These are phyloP conservation scores for Mortierella sp. DNA, from an alignment of 371 early-diverging fungal genomes.

Conservation along the genomic window DNA sequence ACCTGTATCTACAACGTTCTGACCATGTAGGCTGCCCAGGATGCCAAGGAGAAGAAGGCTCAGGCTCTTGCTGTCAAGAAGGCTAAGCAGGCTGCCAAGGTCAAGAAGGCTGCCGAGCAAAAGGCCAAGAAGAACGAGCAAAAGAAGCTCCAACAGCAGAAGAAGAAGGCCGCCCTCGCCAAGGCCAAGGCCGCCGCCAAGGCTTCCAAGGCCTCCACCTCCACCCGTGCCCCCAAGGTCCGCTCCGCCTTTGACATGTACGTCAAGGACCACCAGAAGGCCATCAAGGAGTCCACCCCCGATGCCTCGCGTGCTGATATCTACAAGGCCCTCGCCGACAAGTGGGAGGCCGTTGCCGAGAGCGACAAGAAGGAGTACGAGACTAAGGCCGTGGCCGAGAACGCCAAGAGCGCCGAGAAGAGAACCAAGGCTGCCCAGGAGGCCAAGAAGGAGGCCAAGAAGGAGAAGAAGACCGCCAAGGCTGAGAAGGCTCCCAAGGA, in stretches of 20 bases:
- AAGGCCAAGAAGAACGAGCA: slow-evolving; percentile 38
- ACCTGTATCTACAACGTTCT: no score
- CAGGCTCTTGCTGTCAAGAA: slow-evolving; percentile 30
- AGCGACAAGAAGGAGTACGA: slow-evolving; percentile 31
- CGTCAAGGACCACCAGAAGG: slow-evolving; percentile 48
- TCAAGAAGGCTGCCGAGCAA: slow-evolving; percentile 35
- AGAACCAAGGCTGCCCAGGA: slow-evolving; percentile 22
- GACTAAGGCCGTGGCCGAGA: slow-evolving; percentile 38
- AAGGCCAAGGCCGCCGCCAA: slow-evolving; percentile 36
- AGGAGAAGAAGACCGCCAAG: slow-evolving; percentile 28
- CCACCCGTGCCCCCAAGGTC: slow-evolving; percentile 28
- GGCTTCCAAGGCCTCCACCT: slow-evolving; percentile 8
- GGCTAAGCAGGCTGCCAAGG: slow-evolving; percentile 42
- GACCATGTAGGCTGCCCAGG: slow-evolving; percentile 16
- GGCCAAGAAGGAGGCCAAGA: slow-evolving; percentile 35
- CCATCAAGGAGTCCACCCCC: slow-evolving; percentile 36
- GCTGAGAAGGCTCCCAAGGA: slow-evolving; percentile 22
- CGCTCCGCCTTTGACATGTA: slow-evolving; percentile 53
- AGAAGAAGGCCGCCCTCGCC: slow-evolving; percentile 40
- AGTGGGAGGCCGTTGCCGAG: slow-evolving; percentile 42
- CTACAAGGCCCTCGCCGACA: slow-evolving; percentile 45
- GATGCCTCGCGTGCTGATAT: slow-evolving; percentile 49
- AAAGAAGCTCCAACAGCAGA: slow-evolving; percentile 30
- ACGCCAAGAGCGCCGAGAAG: slow-evolving; percentile 48
- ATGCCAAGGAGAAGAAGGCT: slow-evolving; percentile 37